Evolutionary conservation across 108 stramenopile species (phyloP).

Genomic region (Cyclostephanos tholiformis): DNA sequence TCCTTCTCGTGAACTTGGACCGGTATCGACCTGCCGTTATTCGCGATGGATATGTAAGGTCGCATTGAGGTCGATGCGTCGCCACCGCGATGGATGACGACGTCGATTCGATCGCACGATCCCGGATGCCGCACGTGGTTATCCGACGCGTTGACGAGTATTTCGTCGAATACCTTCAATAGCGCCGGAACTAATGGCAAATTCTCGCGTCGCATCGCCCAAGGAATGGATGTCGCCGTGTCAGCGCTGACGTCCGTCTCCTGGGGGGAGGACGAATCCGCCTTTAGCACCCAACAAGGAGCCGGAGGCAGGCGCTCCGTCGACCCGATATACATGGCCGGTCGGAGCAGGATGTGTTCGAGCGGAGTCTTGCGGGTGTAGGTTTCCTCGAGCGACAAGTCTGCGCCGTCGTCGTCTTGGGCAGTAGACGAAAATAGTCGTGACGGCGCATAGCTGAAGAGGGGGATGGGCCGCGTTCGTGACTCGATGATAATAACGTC

Average conservation of each 20-base stretch:
- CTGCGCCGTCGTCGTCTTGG: neutral
- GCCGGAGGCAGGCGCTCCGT: slow-evolving; percentile 54
- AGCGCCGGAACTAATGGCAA: slow-evolving; percentile 56
- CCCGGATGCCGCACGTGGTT: slow-evolving; percentile 81
- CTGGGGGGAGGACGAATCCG: slow-evolving; percentile 34
- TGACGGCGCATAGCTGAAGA: neutral
- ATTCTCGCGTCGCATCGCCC: slow-evolving; percentile 41
- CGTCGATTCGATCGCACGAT: slow-evolving; percentile 70
- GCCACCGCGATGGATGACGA: slow-evolving; percentile 66
- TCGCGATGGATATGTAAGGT: slow-evolving; percentile 73
- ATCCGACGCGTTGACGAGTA: slow-evolving; percentile 94
- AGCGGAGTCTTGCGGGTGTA: slow-evolving; percentile 69
- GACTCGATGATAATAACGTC: neutral
- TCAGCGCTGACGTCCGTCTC: neutral
- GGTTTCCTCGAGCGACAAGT: slow-evolving; percentile 39
- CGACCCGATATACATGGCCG: slow-evolving; percentile 73
- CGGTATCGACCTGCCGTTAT: slow-evolving; percentile 83
- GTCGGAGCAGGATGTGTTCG: slow-evolving; percentile 70
- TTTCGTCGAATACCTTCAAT: slow-evolving; percentile 92
- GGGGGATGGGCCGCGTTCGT: neutral
- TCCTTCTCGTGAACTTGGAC: slow-evolving; percentile 63
- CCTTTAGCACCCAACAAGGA: slow-evolving; percentile 77
- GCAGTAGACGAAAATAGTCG: neutral
- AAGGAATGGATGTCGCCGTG: neutral
- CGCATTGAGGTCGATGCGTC: slow-evolving; percentile 36